Conservation (phyloP, 805 yeast species). For the Cyberlindnera meyerae region DNA sequence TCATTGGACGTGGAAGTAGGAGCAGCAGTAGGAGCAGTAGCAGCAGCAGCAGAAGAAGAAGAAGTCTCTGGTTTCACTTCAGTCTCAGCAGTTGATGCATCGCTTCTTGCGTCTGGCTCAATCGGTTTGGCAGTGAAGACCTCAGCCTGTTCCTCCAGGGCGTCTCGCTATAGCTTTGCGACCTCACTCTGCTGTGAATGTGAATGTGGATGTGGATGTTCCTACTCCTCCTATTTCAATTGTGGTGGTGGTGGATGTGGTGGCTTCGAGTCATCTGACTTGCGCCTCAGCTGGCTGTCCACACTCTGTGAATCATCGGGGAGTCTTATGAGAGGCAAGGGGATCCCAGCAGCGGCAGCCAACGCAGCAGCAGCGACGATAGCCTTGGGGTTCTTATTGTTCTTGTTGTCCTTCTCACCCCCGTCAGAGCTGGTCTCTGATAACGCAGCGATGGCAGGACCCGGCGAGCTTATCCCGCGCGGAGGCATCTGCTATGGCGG, state of each 20-base stretch:
- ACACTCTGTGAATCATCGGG: slow-evolving; percentile 5
- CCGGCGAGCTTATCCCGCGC: slow-evolving; percentile 35
- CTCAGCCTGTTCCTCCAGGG: slow-evolving; percentile 6
- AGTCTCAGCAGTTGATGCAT: slow-evolving; percentile 10
- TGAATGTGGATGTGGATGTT: too few relatives aligned
- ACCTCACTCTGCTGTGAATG: slow-evolving; percentile 6
- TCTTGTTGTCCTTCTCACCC: slow-evolving; percentile 18
- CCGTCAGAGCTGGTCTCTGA: slow-evolving; percentile 22
- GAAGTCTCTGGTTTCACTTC: too few relatives aligned
- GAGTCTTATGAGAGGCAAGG: slow-evolving; percentile 44
- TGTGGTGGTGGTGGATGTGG: too few relatives aligned
- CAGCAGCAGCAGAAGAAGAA: too few relatives aligned
- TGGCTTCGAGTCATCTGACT: neutral
- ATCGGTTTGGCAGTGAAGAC: slow-evolving; percentile 5
- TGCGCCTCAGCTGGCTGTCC: slow-evolving; percentile 14
- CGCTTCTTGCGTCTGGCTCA: slow-evolving; percentile 5
- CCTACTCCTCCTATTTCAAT: too few relatives aligned
- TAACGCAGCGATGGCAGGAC: slow-evolving; percentile 42
- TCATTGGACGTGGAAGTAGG: too few relatives aligned
- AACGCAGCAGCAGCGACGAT: slow-evolving; percentile 79
- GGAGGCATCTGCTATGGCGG: slow-evolving; percentile 9
- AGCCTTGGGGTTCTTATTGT: slow-evolving; percentile 37
- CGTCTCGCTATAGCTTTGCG: slow-evolving; percentile 7
- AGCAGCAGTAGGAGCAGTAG: too few relatives aligned
- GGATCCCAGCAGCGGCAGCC: slow-evolving; percentile 77